Conservation (phyloP, 345 rosid species). For the Lepidium didymum region DNA sequence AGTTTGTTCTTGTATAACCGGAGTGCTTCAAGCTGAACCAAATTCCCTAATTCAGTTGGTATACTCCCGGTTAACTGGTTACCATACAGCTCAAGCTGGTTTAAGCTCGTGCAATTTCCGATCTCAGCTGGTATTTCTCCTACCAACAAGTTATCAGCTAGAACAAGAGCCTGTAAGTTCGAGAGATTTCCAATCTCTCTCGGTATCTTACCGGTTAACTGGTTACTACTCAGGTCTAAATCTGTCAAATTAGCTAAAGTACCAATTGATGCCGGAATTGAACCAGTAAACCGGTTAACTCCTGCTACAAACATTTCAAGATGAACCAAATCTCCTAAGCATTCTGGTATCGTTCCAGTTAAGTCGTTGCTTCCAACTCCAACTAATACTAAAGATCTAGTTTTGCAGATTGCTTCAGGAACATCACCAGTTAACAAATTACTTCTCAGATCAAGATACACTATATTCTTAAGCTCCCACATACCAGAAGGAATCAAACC, state of each 20-base stretch:
- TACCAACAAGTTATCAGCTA: conserved; percentile 41
- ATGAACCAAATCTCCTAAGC: conserved; percentile 52
- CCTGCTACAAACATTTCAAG: conserved; percentile 46
- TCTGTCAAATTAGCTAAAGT: conserved; percentile 41
- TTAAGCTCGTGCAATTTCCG: conserved; percentile 49
- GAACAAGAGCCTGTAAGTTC: conserved; percentile 34
- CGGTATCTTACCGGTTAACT: conserved; percentile 55
- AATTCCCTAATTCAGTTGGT: conserved; percentile 63
- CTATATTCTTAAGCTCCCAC: conserved; percentile 49
- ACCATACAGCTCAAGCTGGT: conserved; percentile 40
- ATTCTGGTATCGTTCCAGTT: conserved; percentile 45
- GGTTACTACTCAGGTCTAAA: conserved; percentile 53
- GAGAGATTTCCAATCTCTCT: conserved; percentile 60
- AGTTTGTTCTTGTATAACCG: conserved; percentile 45
- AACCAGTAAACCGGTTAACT: conserved; percentile 44
- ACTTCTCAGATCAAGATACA: conserved; percentile 47
- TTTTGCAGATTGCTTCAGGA: conserved; percentile 49
- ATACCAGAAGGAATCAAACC: conserved; percentile 59
- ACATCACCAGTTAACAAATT: conserved; percentile 55
- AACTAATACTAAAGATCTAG: conserved; percentile 43
- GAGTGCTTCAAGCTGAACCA: conserved; percentile 40
- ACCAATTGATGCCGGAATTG: conserved; percentile 58
- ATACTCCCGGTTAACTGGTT: conserved; percentile 57
- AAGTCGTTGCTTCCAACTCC: conserved; percentile 51
- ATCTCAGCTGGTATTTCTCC: conserved; percentile 64